Conservation (phyloP, 176 grass and related monocot species). For the Chrysopogon serrulatus region DNA sequence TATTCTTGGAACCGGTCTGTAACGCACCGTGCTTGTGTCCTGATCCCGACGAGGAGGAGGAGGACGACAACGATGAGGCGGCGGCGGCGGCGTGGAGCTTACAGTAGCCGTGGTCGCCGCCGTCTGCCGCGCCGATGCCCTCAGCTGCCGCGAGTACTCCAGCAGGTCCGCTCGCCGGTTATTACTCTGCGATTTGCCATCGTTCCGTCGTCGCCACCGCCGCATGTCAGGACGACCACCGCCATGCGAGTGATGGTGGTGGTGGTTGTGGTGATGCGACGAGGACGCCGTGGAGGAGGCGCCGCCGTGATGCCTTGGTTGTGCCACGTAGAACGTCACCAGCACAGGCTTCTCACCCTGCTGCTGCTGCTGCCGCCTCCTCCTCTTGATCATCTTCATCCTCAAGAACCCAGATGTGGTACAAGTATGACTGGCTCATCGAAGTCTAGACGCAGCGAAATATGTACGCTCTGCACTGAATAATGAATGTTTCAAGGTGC, state of each 20-base stretch:
- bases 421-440: background rate
- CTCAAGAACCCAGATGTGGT: background rate
- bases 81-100: background rate
- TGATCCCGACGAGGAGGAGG: background rate
- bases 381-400: conserved; percentile 20
- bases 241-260: background rate
- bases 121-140: background rate
- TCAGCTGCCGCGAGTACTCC: conserved; percentile 38
- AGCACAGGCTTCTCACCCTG: conserved; percentile 16
- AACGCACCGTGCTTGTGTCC: background rate
- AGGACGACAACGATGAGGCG: background rate
- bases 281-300: background rate
- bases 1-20: background rate
- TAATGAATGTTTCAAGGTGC: background rate
- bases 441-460: background rate
- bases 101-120: background rate
- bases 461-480: background rate
- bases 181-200: background rate
- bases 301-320: background rate
- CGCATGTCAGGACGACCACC: background rate
- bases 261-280: background rate
- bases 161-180: conserved; percentile 21
- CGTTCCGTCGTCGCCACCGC: background rate
- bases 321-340: conserved; percentile 20
- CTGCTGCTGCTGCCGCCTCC: background rate